A percentile compares a stretch with the other conserved stretches of the same genome.
These are phyloP conservation scores for Atkinsonella hypoxylon DNA, from an alignment of 2,329 filamentous ascomycete species.

Conservation along the genomic window DNA sequence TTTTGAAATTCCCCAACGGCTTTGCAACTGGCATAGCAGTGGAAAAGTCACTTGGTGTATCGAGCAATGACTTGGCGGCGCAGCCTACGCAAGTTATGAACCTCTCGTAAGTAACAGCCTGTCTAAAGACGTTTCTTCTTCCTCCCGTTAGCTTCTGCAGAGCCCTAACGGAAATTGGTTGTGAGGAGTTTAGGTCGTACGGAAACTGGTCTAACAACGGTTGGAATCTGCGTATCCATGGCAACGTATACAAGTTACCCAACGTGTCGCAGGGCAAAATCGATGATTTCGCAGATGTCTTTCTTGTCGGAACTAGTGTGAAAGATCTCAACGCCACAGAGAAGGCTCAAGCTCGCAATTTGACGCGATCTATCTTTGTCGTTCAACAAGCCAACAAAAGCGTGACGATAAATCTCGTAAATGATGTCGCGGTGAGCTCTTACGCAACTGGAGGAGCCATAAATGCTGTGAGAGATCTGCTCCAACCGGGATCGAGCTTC, in stretches of 20 bases:
- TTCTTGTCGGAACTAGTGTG: constrained; percentile 54
- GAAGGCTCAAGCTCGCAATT: constrained; percentile 57
- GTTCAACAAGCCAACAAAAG: constrained; percentile 56
- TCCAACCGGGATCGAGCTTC: too few relatives aligned
- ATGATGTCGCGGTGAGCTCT: constrained; percentile 33
- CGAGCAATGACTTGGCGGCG: constrained; percentile 44
- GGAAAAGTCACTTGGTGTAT: constrained; percentile 47
- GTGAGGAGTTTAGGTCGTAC: constrained; percentile 32
- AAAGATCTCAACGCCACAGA: constrained; percentile 44
- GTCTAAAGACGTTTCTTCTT: not conserved
- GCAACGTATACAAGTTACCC: constrained; percentile 72
- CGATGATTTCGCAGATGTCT: constrained; percentile 56
- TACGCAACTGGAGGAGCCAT: constrained; percentile 41
- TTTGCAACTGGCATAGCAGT: constrained; percentile 53
- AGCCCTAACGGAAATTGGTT: not conserved
- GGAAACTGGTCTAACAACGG: constrained; percentile 70
- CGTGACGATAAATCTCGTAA: constrained; percentile 48
- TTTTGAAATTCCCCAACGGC: constrained; percentile 56
- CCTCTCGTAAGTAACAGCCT: constrained; percentile 35
- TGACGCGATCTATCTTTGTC: constrained; percentile 64
- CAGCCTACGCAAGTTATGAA: constrained; percentile 61
- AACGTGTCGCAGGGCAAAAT: constrained; percentile 53
- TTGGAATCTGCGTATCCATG: constrained; percentile 67
- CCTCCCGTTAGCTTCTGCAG: not conserved
- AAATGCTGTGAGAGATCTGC: constrained; percentile 23